phyloP scores from a whole-genome alignment of 2,329 filamentous ascomycete genomes.

The Apiospora hydei region DNA sequence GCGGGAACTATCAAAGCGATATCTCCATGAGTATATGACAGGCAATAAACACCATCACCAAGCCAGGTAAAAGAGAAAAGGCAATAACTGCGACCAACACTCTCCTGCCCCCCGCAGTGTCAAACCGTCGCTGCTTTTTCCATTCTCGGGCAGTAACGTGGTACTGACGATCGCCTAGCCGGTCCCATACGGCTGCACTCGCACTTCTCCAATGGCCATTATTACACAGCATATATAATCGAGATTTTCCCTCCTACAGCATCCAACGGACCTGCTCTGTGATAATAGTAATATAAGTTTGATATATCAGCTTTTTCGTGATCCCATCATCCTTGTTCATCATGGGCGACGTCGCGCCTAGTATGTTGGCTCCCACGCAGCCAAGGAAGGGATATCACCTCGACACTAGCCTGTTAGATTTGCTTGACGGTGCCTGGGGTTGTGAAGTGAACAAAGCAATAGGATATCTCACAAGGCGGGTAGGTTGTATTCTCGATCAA shows the following conservation, averaged over 20 bases:
- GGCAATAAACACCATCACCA: background rate
- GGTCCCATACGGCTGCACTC: background rate
- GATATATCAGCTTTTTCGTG: no score
- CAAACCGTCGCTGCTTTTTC: no score
- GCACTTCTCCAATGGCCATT: background rate
- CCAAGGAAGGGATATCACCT: background rate
- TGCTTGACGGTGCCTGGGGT: background rate
- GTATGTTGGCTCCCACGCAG: background rate
- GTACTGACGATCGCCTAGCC: background rate
- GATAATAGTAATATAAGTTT: background rate
- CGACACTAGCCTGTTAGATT: background rate
- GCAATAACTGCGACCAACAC: no score
- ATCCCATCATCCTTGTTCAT: background rate
- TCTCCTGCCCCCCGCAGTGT: no score
- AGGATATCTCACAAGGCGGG: background rate
- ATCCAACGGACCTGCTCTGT: no score
- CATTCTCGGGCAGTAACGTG: no score
- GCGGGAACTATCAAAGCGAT: background rate
- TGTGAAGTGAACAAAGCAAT: background rate
- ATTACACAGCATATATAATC: background rate
- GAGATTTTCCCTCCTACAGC: background rate
- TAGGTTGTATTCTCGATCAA: background rate
- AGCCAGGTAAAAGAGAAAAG: background rate
- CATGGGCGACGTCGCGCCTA: background rate
- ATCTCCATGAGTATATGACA: background rate